Base-by-base conservation (phyloP, 1,284 basidiomycete genomes). In the Dichomitus squalens region DNA sequence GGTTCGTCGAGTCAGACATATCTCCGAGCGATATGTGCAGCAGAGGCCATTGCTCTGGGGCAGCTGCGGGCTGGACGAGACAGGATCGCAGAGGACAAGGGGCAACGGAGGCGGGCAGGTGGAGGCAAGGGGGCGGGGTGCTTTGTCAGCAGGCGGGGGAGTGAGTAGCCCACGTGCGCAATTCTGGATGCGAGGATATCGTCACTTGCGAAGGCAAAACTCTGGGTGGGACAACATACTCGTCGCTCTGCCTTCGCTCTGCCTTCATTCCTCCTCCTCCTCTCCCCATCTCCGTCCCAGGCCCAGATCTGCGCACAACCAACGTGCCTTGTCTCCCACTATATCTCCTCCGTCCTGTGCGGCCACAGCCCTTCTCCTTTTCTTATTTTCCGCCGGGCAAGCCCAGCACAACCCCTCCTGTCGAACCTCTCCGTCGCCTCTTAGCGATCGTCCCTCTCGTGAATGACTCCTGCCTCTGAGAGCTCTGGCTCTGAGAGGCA, bases 381-480 rank as follows among this genome's bases (percentile, higher is more conserved):
- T 55, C 52, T 23, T 54, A 55, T 49, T 51, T 53, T 53, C 49
- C 57, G 31, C 58, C 53, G 54, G 46, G 35, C 52, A 35, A 34
- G 35, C 39, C 50, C 29, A 31, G 29, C 29, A 31, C n/a, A n/a
- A n/a, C n/a, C n/a, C n/a, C n/a, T n/a, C n/a, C 41, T 57, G 57
- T 52, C 49, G 36, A 21, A 33, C 41, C 44, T 55, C 52, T 38
- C 52, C 57, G 31, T 38, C 53, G 20, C 38, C 43, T 34, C 56
- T 34, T 50, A 18, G 18, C 57, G 54, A 20, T 33, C 39, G 18
- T 23, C 50, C 35, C 53, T 40, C 44, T 49, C 59, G 68, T 71
- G 65, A 66, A 71, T 71, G 71, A 66, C 63, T 65, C 61, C 69
- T 59, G 63, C 65, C 60, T 58, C 68, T 43, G 67, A 63, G 49